Evolutionary conservation across 2,329 filamentous ascomycete genomes (phyloP), one percentile per base, ranked within the genome.

Genomic region (Chrysoporthe deuterocubensis): DNA sequence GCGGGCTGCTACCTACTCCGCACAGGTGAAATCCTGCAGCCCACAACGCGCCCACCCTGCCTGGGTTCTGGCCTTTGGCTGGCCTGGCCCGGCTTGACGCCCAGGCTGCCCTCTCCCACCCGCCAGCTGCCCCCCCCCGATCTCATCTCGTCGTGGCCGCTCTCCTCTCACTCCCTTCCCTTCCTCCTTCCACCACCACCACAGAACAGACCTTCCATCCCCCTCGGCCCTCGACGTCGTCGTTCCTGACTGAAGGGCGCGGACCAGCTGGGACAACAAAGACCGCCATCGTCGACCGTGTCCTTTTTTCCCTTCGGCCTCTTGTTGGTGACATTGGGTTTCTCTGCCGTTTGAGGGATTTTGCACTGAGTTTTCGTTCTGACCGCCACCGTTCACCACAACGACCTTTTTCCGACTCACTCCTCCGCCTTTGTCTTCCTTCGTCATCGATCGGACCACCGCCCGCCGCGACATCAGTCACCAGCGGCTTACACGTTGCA

Each of bases 111-210:
- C 50, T 69, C 69, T 67, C 65, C 71, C 67, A 68, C 68, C 67
- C 40, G 59, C 43, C 26, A 50, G 67, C 69, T 67, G 67, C 66
- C 71, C 72, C 71, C 72, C 71, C 69, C 64, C 62, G 57, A 59
- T 59, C 59, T 61, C 62, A 64, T 69, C 64, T 63, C 64, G 44
- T 69, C 62, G 65, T 68, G 72, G 65, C 68, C 64, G 60, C 67
- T 65, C 58, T 68, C 65, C 69, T 66, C 69, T 61, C 63, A 66
- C 67, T 67, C 70, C 69, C 69, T 66, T 69, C 68, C 67, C 66
- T 68, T 48, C 61, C 52, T 67, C 52, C 60, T 64, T 44, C 37
- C 50, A 43, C 8, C 57, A 70, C 34, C 50, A 67, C 59, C 50
- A 60, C 43, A 26, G 61, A 40, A 64, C 58, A 69, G 11, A 37